These are phyloP conservation scores for Phytopythium vexans DNA, from an alignment of 352 stramenopile species.

Conservation along the genomic window DNA sequence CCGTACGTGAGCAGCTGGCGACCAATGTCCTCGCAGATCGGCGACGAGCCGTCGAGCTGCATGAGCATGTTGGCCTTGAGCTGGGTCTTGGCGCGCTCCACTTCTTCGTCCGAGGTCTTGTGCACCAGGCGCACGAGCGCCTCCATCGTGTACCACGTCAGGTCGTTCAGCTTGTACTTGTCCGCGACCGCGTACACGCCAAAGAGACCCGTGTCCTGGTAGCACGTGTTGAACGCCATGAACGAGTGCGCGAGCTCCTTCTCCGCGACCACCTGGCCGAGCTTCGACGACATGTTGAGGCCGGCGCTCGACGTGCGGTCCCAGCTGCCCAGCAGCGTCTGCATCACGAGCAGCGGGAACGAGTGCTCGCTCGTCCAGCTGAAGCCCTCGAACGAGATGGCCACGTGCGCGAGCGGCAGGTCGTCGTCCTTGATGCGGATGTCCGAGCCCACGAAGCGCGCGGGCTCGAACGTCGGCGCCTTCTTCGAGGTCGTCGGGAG, in stretches of 20 bases:
- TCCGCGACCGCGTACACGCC: constrained; percentile 96
- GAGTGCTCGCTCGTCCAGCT: constrained; percentile 98
- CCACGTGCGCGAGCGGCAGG: constrained; percentile 91
- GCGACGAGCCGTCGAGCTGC: constrained; percentile 97
- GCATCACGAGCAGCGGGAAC: constrained; percentile 99
- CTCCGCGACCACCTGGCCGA: constrained; percentile 96
- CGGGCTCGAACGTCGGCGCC: constrained; percentile 64
- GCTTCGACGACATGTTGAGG: constrained; percentile 94
- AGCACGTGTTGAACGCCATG: constrained; percentile 99
- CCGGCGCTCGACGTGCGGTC: constrained; percentile 90
- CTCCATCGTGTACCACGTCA: constrained; percentile 94
- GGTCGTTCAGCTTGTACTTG: constrained; percentile 95
- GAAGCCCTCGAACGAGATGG: constrained; percentile 97
- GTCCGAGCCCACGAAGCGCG: constrained; percentile 88
- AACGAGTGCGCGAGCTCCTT: constrained; percentile 97
- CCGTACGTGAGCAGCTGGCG: constrained; percentile 97
- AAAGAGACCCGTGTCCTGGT: constrained; percentile 99
- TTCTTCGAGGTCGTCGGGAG: constrained; percentile 82
- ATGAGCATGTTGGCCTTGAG: constrained; percentile 99
- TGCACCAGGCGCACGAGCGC: constrained; percentile 94
- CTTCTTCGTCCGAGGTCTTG: constrained; percentile 96
- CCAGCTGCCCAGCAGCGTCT: constrained; percentile 91
- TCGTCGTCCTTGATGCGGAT: constrained; percentile 91
- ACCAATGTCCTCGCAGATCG: constrained; percentile 99
- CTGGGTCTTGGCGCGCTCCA: constrained; percentile 97